phyloP scores from a whole-genome alignment of 2,329 filamentous ascomycete species.

The Teratosphaeria gauchensis region DNA sequence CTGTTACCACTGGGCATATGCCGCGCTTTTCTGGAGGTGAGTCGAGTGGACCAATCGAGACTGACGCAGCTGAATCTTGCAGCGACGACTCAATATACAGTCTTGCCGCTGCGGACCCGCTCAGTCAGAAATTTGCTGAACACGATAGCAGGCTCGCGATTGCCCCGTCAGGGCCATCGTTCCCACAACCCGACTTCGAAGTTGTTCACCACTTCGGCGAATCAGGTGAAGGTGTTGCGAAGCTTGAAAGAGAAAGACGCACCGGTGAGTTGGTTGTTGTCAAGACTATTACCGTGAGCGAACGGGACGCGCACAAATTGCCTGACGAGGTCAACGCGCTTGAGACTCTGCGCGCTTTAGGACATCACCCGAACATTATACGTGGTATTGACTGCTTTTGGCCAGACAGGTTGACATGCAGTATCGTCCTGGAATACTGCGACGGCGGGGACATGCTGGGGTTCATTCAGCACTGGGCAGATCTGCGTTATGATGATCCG shows the following conservation, averaged over 20 bases:
- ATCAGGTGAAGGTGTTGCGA: neutral
- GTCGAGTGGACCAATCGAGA: neutral
- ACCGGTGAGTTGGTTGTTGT: neutral
- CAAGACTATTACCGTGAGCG: neutral
- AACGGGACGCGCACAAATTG: neutral
- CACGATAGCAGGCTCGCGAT: neutral
- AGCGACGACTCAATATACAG: neutral
- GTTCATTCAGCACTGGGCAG: neutral
- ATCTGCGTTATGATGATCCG: neutral
- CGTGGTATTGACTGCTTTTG: neutral
- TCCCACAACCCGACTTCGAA: neutral
- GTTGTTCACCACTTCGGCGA: neutral
- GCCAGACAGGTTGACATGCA: neutral
- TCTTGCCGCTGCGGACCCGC: neutral
- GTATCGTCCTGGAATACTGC: neutral
- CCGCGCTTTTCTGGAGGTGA: neutral
- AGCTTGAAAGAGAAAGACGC: neutral
- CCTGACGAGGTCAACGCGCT: neutral
- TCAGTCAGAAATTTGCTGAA: neutral
- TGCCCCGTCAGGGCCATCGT: neutral
- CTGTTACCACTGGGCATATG: neutral
- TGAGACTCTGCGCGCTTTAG: neutral
- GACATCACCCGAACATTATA: neutral
- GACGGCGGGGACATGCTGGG: neutral
- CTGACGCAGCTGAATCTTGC: neutral